phyloP scores from a whole-genome alignment of 176 grass and related monocot genomes.

The Eleusine coracana region DNA sequence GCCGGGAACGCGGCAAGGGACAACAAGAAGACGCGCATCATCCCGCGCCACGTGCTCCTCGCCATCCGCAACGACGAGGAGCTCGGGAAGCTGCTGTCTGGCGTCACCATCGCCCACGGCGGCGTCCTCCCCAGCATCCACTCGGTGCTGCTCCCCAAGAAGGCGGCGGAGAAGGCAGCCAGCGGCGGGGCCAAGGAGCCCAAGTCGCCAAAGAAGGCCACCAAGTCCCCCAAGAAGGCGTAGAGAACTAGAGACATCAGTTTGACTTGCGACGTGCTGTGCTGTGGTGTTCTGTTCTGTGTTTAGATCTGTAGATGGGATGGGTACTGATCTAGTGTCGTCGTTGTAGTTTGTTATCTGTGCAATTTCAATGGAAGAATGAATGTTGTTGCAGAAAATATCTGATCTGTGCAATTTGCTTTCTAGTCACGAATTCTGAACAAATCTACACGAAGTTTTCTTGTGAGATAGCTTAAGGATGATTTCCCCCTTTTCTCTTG shows the following conservation, averaged over 20 bases:
- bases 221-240: slow-evolving; percentile 42
- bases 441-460: too few relatives aligned
- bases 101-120: slow-evolving; percentile 43
- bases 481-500: too few relatives aligned
- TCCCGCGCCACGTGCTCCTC: slow-evolving; percentile 47
- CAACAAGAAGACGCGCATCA: slow-evolving; percentile 50
- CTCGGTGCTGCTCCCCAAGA: slow-evolving; percentile 44
- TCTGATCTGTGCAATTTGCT: neutral
- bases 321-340: neutral
- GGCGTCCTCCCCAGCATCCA: slow-evolving; percentile 51
- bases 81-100: slow-evolving; percentile 43
- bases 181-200: slow-evolving; percentile 14
- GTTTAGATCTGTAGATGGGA: slow-evolving; percentile 14
- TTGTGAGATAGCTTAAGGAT: too few relatives aligned
- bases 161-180: slow-evolving; percentile 29
- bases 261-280: neutral
- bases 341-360: neutral
- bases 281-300: neutral
- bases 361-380: neutral
- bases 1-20: slow-evolving; percentile 34
- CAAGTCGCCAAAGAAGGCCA: slow-evolving; percentile 28
- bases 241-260: neutral
- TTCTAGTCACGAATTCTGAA: too few relatives aligned
- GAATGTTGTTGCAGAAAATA: neutral
- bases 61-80: slow-evolving; percentile 52